Evolutionary conservation across 345 rosid species (phyloP).

Genomic region (Eucalyptus camaldulensis): DNA sequence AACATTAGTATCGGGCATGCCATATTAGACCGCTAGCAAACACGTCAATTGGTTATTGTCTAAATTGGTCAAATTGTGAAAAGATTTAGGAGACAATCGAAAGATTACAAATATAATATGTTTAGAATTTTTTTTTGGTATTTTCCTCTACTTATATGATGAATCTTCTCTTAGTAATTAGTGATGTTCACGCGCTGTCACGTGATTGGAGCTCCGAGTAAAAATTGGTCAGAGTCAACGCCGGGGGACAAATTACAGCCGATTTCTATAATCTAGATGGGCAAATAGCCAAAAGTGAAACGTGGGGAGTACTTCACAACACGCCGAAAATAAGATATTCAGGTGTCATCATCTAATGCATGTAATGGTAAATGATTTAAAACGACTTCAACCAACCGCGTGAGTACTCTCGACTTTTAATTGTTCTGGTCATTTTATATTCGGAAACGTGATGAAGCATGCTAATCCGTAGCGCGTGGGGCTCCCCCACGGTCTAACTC

Average conservation of each 20-base stretch:
- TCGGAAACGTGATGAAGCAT: not conserved
- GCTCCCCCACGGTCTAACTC: not conserved
- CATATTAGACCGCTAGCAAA: accelerated
- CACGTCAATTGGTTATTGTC: accelerated
- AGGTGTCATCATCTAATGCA: not conserved
- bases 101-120: too few species aligned
- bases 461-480: not conserved
- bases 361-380: not conserved
- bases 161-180: not conserved
- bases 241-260: not conserved
- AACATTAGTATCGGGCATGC: accelerated
- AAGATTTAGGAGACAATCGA: too few species aligned
- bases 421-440: not conserved
- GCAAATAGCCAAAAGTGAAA: not conserved
- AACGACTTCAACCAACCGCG: too few species aligned
- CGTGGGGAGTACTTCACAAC: not conserved
- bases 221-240: not conserved
- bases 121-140: too few species aligned
- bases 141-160: too few species aligned
- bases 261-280: not conserved
- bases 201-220: not conserved
- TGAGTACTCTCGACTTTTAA: too few species aligned
- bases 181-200: not conserved
- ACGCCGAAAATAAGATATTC: accelerated
- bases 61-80: too few species aligned